Conservation (phyloP, 192 early-diverging fungal genomes). For the Backusella luteola region DNA sequence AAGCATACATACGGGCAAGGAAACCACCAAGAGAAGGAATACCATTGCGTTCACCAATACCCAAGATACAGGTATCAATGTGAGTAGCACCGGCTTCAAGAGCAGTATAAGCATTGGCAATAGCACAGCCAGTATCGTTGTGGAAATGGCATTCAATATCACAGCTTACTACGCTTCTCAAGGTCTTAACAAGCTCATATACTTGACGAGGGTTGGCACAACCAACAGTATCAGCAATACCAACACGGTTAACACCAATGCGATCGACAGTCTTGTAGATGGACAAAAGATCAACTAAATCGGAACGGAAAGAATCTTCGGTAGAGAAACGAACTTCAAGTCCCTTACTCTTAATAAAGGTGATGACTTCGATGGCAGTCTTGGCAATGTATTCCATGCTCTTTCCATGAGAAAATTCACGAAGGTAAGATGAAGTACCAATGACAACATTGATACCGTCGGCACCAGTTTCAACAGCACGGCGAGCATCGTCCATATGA, state of each 20-base stretch:
- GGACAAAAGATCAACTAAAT: conserved; percentile 94
- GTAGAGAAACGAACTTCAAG: conserved; percentile 97
- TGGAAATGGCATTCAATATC: conserved; percentile 99
- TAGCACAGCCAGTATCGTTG: conserved; percentile 98
- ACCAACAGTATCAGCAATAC: conserved; percentile 98
- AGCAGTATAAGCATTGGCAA: conserved; percentile 96
- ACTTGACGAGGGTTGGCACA: conserved; percentile 98
- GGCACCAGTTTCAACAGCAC: conserved; percentile 95
- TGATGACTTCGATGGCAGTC: conserved; percentile 94
- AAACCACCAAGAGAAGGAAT: conserved; percentile 95
- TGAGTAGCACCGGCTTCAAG: conserved; percentile 98
- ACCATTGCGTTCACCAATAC: conserved; percentile 98
- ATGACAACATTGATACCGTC: conserved; percentile 98
- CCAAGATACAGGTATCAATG: conserved; percentile 96
- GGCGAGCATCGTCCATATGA: conserved; percentile 97
- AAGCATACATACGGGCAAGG: conserved; percentile 95
- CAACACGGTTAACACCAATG: conserved; percentile 97
- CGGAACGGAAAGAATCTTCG: conserved; percentile 97
- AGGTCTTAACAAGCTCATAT: conserved; percentile 93
- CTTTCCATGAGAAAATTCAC: conserved; percentile 99
- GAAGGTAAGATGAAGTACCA: conserved; percentile 92
- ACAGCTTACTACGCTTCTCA: conserved; percentile 92
- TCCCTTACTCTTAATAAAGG: conserved; percentile 92
- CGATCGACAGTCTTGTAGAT: conserved; percentile 96
- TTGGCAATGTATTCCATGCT: conserved; percentile 98